These are phyloP conservation scores for Phytophthora pluvialis DNA, from an alignment of 352 stramenopile genomes.

Conservation along the genomic window DNA sequence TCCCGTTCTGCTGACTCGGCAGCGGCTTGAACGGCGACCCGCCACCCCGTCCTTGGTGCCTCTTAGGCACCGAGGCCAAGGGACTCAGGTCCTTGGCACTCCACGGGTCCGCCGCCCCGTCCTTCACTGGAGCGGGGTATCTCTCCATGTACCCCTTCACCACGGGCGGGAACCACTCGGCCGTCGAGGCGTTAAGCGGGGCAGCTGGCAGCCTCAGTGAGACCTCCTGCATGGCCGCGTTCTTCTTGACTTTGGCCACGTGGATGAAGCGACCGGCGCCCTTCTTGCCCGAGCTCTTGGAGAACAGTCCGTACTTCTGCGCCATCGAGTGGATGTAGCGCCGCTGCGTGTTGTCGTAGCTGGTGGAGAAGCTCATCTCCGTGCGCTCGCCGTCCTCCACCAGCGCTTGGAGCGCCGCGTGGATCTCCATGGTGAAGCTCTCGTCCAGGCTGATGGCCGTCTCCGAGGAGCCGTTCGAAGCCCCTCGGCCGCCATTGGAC, in stretches of 20 bases:
- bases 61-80: constrained; percentile 19
- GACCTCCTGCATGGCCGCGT: constrained; percentile 76
- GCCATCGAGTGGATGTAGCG: constrained; percentile 83
- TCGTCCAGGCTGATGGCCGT: constrained; percentile 64
- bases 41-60: constrained; percentile 22
- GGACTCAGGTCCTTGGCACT: constrained; percentile 28
- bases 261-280: constrained; percentile 71
- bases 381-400: constrained; percentile 60
- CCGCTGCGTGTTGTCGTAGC: constrained; percentile 78
- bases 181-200: constrained; percentile 35
- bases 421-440: constrained; percentile 74
- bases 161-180: constrained; percentile 50
- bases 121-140: constrained; percentile 36
- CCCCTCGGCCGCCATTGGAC: background rate
- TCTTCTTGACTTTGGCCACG: constrained; percentile 86
- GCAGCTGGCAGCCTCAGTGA: constrained; percentile 58
- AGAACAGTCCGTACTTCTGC: constrained; percentile 84
- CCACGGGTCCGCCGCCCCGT: constrained; percentile 35
- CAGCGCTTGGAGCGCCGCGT: constrained; percentile 64
- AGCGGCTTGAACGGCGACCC: constrained; percentile 55
- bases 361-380: constrained; percentile 74
- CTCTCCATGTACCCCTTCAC: constrained; percentile 52
- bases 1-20: background rate
- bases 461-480: constrained; percentile 17
- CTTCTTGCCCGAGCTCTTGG: constrained; percentile 81